Conservation (phyloP, 2,329 filamentous ascomycete species). For the Fusarium avenaceum region DNA sequence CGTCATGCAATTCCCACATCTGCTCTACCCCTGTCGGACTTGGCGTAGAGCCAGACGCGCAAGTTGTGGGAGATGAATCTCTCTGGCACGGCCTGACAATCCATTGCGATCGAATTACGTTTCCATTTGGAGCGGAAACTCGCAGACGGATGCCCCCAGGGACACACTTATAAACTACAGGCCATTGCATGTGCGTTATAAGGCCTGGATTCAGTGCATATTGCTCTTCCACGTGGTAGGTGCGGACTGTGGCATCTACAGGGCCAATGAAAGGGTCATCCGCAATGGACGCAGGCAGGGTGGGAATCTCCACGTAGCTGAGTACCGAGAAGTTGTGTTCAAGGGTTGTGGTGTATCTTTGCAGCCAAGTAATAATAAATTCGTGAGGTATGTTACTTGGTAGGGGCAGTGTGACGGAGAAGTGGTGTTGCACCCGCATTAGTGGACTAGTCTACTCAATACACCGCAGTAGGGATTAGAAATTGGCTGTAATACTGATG, state of each 20-base stretch:
- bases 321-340: background rate
- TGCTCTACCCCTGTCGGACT: background rate
- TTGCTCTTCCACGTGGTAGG: background rate
- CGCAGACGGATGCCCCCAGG: background rate
- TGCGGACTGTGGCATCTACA: background rate
- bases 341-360: background rate
- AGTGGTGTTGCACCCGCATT: conserved; percentile 1
- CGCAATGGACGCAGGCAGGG: background rate
- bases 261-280: background rate
- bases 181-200: background rate
- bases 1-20: background rate
- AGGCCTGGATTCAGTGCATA: background rate
- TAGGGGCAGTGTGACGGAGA: background rate
- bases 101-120: background rate
- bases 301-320: background rate
- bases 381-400: background rate
- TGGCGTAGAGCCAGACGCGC: background rate
- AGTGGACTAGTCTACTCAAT: background rate
- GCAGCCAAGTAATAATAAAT: background rate
- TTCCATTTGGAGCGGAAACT: background rate
- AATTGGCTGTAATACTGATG: no score
- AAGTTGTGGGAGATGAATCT: background rate
- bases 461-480: no score
- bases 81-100: background rate
- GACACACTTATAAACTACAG: background rate